phyloP scores from a whole-genome alignment of 2,329 filamentous ascomycete species.

The Curvularia eragrostidis region DNA sequence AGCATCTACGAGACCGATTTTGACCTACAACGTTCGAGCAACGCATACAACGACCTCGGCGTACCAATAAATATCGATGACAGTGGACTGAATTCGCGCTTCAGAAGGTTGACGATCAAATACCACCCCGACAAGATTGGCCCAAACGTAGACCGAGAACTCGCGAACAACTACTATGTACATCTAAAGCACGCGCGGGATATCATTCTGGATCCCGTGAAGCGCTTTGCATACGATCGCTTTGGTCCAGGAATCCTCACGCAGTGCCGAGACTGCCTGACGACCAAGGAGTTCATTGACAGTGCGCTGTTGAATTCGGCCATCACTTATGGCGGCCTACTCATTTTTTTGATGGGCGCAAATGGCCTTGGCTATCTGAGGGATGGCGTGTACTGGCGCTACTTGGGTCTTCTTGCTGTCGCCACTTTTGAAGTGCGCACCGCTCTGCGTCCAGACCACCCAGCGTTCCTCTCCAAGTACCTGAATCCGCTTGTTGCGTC shows the following conservation, averaged over 20 bases:
- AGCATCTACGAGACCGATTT: constrained; percentile 92
- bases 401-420: constrained; percentile 60
- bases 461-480: constrained; percentile 53
- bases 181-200: constrained; percentile 84
- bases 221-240: constrained; percentile 81
- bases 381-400: constrained; percentile 54
- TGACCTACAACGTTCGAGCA: constrained; percentile 71
- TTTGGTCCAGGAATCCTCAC: constrained; percentile 73
- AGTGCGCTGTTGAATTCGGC: constrained; percentile 60
- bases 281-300: constrained; percentile 74
- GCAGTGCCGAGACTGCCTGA: constrained; percentile 63
- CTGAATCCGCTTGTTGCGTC: constrained; percentile 57
- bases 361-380: constrained; percentile 46
- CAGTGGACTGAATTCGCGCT: constrained; percentile 79
- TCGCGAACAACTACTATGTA: constrained; percentile 68
- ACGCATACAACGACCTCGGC: constrained; percentile 81
- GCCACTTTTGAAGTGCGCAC: constrained; percentile 64
- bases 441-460: constrained; percentile 60
- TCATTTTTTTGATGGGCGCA: constrained; percentile 39
- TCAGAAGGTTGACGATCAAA: constrained; percentile 70
- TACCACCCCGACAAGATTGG: constrained; percentile 84
- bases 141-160: constrained; percentile 33
- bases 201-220: constrained; percentile 80
- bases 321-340: constrained; percentile 38
- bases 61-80: constrained; percentile 74